A percentile compares a stretch with the other conserved stretches of the same genome.
Evolutionary conservation across 768 basidiomycete genomes (phyloP).

Genomic region (Austroboletus eburneus): DNA sequence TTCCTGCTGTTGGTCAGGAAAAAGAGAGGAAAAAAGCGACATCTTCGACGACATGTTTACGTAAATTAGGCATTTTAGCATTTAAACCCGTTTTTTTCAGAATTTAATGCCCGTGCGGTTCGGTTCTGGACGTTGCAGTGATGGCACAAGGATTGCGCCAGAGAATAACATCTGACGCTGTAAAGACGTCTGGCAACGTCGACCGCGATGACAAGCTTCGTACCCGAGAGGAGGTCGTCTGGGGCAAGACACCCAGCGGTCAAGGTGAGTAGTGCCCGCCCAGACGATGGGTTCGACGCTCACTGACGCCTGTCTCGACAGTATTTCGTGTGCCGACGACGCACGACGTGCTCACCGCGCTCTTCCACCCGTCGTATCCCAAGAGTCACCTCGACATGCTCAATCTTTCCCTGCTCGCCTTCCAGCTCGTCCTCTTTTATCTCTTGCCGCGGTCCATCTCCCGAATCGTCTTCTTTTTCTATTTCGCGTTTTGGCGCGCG

Average conservation of each 20-base stretch:
- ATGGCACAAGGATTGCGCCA: constrained; percentile 27
- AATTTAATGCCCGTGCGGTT: no score
- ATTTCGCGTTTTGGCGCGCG: constrained; percentile 90
- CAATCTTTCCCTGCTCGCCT: constrained; percentile 72
- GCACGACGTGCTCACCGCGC: constrained; percentile 80
- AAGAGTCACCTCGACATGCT: constrained; percentile 88
- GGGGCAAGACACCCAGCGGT: constrained; percentile 83
- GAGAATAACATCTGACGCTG: constrained; percentile 10
- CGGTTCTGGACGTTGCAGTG: background rate
- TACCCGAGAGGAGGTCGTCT: constrained; percentile 58
- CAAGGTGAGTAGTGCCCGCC: constrained; percentile 48
- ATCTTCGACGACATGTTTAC: no score
- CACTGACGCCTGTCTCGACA: constrained; percentile 28
- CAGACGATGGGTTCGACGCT: background rate
- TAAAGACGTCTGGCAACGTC: background rate
- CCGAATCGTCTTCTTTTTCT: constrained; percentile 74
- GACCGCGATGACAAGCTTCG: constrained; percentile 12
- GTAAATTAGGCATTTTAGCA: no score
- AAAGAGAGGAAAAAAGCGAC: no score
- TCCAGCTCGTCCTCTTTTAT: constrained; percentile 74
- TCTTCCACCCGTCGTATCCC: constrained; percentile 77
- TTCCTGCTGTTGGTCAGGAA: no score
- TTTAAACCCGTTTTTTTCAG: no score
- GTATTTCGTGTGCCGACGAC: constrained; percentile 94
- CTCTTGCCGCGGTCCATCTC: constrained; percentile 53